phyloP scores from a whole-genome alignment of 495 filamentous ascomycete genomes.

The Penicillium malachiteum region DNA sequence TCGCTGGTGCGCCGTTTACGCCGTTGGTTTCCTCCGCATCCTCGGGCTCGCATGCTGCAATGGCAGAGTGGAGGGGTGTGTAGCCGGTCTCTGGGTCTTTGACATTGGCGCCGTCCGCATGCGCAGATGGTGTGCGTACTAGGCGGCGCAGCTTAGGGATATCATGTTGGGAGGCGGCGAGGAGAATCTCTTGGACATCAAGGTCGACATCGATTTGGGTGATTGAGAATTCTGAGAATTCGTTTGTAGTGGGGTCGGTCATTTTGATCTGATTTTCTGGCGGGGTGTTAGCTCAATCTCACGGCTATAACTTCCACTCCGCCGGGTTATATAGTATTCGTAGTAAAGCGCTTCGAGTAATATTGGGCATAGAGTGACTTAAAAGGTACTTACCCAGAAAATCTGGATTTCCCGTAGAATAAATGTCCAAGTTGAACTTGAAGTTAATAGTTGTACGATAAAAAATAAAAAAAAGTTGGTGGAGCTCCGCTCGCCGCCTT shows the following conservation, averaged over 20 bases:
- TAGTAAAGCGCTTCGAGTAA: too few relatives aligned
- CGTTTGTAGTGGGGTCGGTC: slow-evolving; percentile 27
- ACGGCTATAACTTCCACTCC: too few relatives aligned
- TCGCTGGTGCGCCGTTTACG: slow-evolving; percentile 4
- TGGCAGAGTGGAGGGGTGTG: slow-evolving; percentile 85
- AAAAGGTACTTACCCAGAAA: slow-evolving; percentile 4
- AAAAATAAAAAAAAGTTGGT: slow-evolving; percentile 18
- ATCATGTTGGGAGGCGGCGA: slow-evolving; percentile 83
- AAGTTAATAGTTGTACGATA: too few relatives aligned
- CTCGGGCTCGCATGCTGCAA: slow-evolving; percentile 72
- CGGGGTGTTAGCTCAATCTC: not conserved
- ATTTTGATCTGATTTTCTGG: slow-evolving; percentile 16
- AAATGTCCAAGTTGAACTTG: not conserved
- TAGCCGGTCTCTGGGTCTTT: slow-evolving; percentile 83
- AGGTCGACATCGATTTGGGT: slow-evolving; percentile 43
- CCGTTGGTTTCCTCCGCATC: slow-evolving; percentile 23
- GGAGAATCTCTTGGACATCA: slow-evolving; percentile 60
- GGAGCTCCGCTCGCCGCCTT: slow-evolving; percentile 34
- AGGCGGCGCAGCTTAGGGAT: slow-evolving; percentile 68
- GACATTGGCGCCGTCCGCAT: slow-evolving; percentile 63
- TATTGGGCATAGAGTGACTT: too few relatives aligned
- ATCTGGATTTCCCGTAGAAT: not conserved
- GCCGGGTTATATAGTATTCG: too few relatives aligned
- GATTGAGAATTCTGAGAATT: slow-evolving; percentile 17
- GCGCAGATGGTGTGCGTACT: slow-evolving; percentile 54